Conservation (phyloP, 768 basidiomycete genomes). For the Mycena leptocephala region DNA sequence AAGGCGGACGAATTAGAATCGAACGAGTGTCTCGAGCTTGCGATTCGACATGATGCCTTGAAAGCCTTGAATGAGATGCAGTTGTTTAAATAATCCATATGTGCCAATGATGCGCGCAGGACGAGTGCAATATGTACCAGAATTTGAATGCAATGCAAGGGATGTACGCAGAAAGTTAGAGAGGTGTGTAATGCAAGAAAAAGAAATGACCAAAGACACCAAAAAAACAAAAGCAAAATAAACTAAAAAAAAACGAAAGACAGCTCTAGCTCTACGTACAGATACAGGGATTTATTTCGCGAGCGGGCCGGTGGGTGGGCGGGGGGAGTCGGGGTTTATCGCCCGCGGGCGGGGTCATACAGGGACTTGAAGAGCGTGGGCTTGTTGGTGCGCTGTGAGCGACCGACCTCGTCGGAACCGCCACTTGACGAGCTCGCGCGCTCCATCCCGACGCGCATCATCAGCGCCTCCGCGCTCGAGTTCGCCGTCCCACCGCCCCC, state of each 20-base stretch:
- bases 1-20: no score
- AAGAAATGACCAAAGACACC: not conserved
- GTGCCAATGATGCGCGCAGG: conserved; percentile 1
- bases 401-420: conserved; percentile 26
- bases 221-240: not conserved
- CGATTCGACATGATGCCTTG: no score
- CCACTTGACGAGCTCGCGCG: conserved; percentile 30
- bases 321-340: not conserved
- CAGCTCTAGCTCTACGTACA: conserved; percentile 15
- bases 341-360: conserved; percentile 19
- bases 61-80: no score
- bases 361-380: conserved; percentile 19
- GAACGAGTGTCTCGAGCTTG: no score
- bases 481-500: conserved; percentile 20
- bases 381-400: conserved; percentile 1
- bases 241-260: not conserved
- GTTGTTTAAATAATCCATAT: conserved; percentile 12
- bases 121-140: conserved; percentile 4
- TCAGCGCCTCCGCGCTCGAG: conserved; percentile 34
- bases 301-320: not conserved
- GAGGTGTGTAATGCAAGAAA: not conserved
- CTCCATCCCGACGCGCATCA: not conserved
- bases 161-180: not conserved
- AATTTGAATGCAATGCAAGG: not conserved
- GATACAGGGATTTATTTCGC: not conserved